Percentiles rank a stretch among this genome's conserved stretches.
These are phyloP conservation scores for Paraglomus occultum DNA, from an alignment of 192 early-diverging fungal species.

Conservation along the genomic window DNA sequence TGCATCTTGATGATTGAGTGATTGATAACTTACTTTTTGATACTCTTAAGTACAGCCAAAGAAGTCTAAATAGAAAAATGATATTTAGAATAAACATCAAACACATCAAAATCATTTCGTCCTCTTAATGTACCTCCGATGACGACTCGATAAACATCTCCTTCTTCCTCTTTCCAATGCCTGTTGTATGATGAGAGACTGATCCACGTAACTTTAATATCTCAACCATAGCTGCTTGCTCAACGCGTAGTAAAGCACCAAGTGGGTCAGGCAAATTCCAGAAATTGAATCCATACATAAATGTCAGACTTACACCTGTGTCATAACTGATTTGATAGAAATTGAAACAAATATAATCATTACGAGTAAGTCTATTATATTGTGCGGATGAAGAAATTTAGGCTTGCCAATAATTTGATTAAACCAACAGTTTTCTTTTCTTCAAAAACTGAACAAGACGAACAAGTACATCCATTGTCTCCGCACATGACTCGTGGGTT, in stretches of 20 bases:
- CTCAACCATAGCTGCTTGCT: conserved; percentile 7
- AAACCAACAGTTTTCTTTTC: too few relatives aligned
- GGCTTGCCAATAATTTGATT: too few relatives aligned
- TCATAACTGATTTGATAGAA: neutral
- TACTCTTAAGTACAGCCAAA: neutral
- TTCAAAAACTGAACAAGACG: too few relatives aligned
- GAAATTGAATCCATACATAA: conserved; percentile 21
- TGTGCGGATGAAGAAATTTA: too few relatives aligned
- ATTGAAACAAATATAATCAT: neutral
- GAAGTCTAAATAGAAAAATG: conserved; percentile 1
- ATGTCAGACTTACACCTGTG: conserved; percentile 19
- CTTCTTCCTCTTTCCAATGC: conserved; percentile 23
- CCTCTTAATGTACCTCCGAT: neutral
- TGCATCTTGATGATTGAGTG: too few relatives aligned
- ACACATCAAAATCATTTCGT: neutral
- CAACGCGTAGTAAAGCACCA: conserved; percentile 11
- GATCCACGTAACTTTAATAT: conserved; percentile 14
- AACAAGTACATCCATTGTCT: too few relatives aligned
- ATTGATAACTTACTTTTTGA: conserved; percentile 11
- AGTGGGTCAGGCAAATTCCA: conserved; percentile 16
- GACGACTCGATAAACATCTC: conserved; percentile 10
- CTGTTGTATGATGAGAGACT: neutral
- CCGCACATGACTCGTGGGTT: too few relatives aligned
- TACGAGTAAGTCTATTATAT: neutral
- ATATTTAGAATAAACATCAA: neutral